Conservation (phyloP, 176 grass and related monocot genomes). For the Carex scoparia region DNA sequence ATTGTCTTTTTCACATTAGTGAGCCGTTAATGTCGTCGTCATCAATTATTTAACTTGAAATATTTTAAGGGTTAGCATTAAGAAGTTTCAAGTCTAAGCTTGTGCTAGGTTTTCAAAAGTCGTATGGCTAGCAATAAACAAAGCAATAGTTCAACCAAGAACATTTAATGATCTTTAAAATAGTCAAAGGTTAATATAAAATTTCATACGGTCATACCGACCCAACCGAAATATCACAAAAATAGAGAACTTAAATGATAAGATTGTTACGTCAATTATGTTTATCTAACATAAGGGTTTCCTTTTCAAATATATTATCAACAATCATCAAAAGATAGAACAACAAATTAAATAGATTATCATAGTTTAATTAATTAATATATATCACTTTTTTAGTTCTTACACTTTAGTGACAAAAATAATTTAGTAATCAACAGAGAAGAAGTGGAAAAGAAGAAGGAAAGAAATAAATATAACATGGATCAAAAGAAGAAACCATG, state of each 20-base stretch:
- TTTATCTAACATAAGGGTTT: not conserved
- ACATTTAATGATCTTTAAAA: not conserved
- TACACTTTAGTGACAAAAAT: not conserved
- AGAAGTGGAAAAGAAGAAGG: not conserved
- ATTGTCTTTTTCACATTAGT: not conserved
- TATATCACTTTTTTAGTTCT: not conserved
- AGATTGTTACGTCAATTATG: not conserved
- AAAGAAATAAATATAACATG: not conserved
- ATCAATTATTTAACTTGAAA: not conserved
- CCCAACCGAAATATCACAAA: not conserved
- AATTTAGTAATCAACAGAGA: not conserved
- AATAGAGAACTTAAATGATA: not conserved
- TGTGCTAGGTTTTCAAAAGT: not conserved
- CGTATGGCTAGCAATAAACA: not conserved
- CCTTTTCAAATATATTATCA: not conserved
- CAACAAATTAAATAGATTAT: too few species aligned
- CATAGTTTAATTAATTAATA: too few species aligned
- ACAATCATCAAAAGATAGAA: not conserved
- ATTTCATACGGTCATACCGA: not conserved
- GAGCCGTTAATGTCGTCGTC: not conserved
- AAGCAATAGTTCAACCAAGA: not conserved
- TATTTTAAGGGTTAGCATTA: not conserved
- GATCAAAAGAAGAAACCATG: conserved; percentile 13
- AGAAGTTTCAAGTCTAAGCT: not conserved
- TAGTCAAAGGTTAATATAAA: not conserved